Percentiles rank a stretch among this genome's conserved stretches.
Evolutionary conservation across 768 basidiomycete genomes (phyloP).

Genomic region (Collybia nuda): DNA sequence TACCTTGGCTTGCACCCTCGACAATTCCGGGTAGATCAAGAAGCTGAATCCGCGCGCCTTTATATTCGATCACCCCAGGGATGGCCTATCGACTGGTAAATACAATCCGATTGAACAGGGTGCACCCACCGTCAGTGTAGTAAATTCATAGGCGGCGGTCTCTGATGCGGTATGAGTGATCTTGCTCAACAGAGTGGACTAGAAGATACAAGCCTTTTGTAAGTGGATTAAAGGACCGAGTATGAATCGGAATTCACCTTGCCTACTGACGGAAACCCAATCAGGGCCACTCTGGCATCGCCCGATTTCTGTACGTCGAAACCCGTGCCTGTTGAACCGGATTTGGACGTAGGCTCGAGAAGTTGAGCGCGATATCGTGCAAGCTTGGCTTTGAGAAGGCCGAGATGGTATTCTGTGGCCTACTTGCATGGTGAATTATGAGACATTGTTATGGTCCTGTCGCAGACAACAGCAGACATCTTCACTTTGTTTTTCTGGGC

Average conservation of each 20-base stretch:
- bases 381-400: constrained; percentile 90
- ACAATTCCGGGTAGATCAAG: constrained; percentile 96
- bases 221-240: not conserved
- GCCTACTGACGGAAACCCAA: constrained; percentile 96
- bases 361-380: constrained; percentile 94
- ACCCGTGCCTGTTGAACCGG: constrained; percentile 75
- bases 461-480: not conserved
- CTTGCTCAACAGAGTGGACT: constrained; percentile 92
- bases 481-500: constrained; percentile 94
- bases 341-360: constrained; percentile 87
- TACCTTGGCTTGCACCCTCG: constrained; percentile 84
- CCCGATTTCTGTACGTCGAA: constrained; percentile 85
- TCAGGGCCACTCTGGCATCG: constrained; percentile 88
- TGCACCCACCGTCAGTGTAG: constrained; percentile 73
- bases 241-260: constrained; percentile 45
- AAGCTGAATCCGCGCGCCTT: constrained; percentile 89
- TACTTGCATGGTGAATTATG: constrained; percentile 30
- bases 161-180: constrained; percentile 89
- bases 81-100: constrained; percentile 62
- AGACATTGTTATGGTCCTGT: too few species aligned
- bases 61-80: constrained; percentile 95
- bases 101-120: constrained; percentile 1
- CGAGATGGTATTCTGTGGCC: constrained; percentile 95
- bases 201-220: not conserved
- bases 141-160: constrained; percentile 93